Evolutionary conservation across 768 basidiomycete species (phyloP), one percentile per base, ranked within the genome.

Genomic region (Lactarius psammicola): DNA sequence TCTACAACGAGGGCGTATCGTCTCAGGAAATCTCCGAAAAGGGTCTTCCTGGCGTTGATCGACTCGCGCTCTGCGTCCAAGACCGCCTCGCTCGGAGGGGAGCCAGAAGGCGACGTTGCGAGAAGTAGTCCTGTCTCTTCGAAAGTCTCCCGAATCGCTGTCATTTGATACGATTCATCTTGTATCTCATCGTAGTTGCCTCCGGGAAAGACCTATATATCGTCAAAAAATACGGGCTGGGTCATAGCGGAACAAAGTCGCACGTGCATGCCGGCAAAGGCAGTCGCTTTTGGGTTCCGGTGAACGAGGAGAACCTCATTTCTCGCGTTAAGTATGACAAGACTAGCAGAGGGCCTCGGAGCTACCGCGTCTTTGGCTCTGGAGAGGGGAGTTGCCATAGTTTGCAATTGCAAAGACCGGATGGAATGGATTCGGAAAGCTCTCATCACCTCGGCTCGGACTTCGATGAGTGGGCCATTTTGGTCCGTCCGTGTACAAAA

Each of bases 111-210:
- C 65, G 62, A 71, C 15, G 84, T 83, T 13, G 86, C 87, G 17
- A 90, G 74, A 17, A 90, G 74, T 31, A 90, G 74, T 2, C 89
- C 89, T 3, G 88, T 81, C 72, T 92, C 89, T 71, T 92, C 89
- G 64, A 92, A 90, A 0, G 88, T 87, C 75, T 92, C 89, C 20
- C 89, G 81, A 53, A 90, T 85, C 4, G 88, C 89, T 17, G 88
- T 90, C 64, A 86, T 79, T 36, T 74, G 74, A 23, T 87, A 72
- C 11, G 84, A 84, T 7, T 72, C 71, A 69, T 90, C 89, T 68
- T 90, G 87, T 62, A 77, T 75, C 56, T 78, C 68, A 76, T 90
- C 89, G 49, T 78, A 80, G 73, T 89, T 89, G 20, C 89, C 89
- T 17, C 89, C 89, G 8, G 89, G 89, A 70, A 90, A 92, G 33